Percentiles rank a stretch among this genome's conserved stretches.
Conservation (phyloP, 768 basidiomycete genomes). For the Boletus rufocinnamomeus region DNA sequence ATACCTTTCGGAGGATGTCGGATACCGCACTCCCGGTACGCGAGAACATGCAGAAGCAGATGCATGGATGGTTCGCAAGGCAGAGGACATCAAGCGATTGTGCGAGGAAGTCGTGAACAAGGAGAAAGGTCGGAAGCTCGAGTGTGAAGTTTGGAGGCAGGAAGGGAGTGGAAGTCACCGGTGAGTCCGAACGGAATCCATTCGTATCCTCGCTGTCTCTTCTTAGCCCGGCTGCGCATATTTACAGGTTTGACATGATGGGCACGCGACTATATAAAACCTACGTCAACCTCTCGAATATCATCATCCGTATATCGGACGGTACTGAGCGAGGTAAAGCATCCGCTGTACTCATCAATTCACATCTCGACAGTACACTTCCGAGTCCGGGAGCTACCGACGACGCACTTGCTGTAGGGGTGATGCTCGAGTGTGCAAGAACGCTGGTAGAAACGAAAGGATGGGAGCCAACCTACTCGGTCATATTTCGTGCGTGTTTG, state of each 20-base stretch:
- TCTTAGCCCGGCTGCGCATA: not conserved
- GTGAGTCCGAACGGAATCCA: constrained; percentile 44
- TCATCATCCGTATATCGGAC: constrained; percentile 83
- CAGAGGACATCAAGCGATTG: constrained; percentile 55
- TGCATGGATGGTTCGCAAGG: constrained; percentile 74
- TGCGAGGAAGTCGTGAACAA: constrained; percentile 57
- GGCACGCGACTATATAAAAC: constrained; percentile 78
- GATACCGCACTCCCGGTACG: constrained; percentile 90
- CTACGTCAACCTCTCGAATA: constrained; percentile 86
- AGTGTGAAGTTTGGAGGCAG: constrained; percentile 93
- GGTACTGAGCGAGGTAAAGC: constrained; percentile 71
- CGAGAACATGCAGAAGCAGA: constrained; percentile 85
- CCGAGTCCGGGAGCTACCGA: constrained; percentile 90
- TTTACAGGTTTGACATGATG: constrained; percentile 90
- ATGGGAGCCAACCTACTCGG: constrained; percentile 73
- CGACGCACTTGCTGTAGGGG: constrained; percentile 83
- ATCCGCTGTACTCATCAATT: constrained; percentile 83
- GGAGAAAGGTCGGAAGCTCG: constrained; percentile 54
- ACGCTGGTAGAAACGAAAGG: constrained; percentile 66
- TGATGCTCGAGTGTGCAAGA: constrained; percentile 88
- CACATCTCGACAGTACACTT: constrained; percentile 88
- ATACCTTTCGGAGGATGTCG: constrained; percentile 81
- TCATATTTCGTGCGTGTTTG: constrained; percentile 73
- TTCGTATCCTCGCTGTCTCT: not conserved
- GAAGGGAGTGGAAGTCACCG: constrained; percentile 85